Conservation (phyloP, 2,329 filamentous ascomycete genomes). For the Talaromyces sp. region DNA sequence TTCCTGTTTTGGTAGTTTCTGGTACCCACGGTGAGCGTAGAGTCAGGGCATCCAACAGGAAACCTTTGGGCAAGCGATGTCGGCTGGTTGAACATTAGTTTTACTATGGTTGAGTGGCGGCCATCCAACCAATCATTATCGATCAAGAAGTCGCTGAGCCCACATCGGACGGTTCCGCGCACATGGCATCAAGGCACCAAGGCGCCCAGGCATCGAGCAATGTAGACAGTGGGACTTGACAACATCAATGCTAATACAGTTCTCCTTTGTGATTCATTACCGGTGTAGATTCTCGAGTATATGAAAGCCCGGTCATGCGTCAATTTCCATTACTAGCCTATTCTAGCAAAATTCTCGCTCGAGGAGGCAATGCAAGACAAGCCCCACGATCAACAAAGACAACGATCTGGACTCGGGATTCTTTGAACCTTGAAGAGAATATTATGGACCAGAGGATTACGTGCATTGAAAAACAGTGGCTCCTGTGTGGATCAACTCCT, state of each 20-base stretch:
- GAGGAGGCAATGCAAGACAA: background rate
- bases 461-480: too few relatives aligned
- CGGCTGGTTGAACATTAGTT: background rate
- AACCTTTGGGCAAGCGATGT: background rate
- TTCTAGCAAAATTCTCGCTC: background rate
- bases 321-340: background rate
- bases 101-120: background rate
- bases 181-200: slow-evolving; percentile 1
- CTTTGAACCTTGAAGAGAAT: background rate
- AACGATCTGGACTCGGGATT: background rate
- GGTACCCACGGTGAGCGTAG: background rate
- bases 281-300: too few relatives aligned
- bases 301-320: background rate
- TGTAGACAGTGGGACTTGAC: too few relatives aligned
- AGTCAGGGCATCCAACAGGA: background rate
- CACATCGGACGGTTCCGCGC: background rate
- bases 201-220: background rate
- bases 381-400: slow-evolving; percentile 5
- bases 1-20: background rate
- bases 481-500: background rate
- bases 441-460: too few relatives aligned
- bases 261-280: too few relatives aligned
- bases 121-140: background rate
- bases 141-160: background rate
- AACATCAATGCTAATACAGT: too few relatives aligned